A percentile compares a stretch with the other conserved stretches of the same genome.
Evolutionary conservation across 129 eudicot genomes (phyloP).

Genomic region (Centella asiatica): DNA sequence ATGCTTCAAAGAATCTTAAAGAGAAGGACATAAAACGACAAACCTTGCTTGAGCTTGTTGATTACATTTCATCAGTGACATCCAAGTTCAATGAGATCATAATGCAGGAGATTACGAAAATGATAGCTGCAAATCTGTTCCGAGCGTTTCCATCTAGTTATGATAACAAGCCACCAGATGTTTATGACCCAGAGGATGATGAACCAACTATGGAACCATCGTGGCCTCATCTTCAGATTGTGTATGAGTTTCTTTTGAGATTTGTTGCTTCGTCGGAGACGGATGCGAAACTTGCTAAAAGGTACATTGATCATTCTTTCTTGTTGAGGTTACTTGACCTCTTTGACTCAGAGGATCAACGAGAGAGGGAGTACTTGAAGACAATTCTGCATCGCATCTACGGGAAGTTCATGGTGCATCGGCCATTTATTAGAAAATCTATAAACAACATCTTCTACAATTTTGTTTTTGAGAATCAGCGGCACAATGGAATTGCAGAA

Average conservation of each 20-base stretch:
- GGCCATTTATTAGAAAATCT: constrained; percentile 66
- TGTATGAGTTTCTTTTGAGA: constrained; percentile 61
- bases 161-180: constrained; percentile 29
- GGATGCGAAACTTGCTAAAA: constrained; percentile 46
- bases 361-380: constrained; percentile 71
- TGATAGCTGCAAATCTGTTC: constrained; percentile 58
- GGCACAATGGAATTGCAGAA: constrained; percentile 44
- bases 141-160: constrained; percentile 44
- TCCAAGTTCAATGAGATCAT: constrained; percentile 50
- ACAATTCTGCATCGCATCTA: constrained; percentile 52
- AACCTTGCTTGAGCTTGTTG: constrained; percentile 60
- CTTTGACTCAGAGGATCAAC: constrained; percentile 52
- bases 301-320: constrained; percentile 41
- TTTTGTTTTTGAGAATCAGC: constrained; percentile 35
- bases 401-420: constrained; percentile 56
- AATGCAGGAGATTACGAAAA: constrained; percentile 51
- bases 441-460: constrained; percentile 36
- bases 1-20: constrained; percentile 29
- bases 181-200: constrained; percentile 60
- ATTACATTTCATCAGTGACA: constrained; percentile 38
- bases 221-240: constrained; percentile 76
- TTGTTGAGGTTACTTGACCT: constrained; percentile 43
- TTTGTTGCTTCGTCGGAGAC: constrained; percentile 57
- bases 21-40: constrained; percentile 59
- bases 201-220: constrained; percentile 54